Percentiles rank a stretch among this genome's conserved stretches.
Conservation (phyloP, 345 rosid species). For the Eucalyptus tenuipes region DNA sequence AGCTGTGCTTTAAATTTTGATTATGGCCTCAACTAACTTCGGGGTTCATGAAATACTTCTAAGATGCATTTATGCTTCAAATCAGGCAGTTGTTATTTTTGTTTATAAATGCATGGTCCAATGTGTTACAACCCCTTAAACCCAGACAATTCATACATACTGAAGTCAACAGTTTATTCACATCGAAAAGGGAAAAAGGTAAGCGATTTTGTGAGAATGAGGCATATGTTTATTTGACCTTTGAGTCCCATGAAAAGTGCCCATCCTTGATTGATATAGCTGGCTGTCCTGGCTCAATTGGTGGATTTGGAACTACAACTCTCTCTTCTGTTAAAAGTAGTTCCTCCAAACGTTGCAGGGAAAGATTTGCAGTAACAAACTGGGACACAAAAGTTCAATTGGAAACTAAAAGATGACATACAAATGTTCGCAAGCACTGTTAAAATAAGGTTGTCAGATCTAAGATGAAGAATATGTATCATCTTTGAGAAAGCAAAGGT, state of each 20-base stretch:
- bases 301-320: slow-evolving; percentile 59
- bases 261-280: slow-evolving; percentile 79
- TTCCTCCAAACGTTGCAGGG: slow-evolving; percentile 83
- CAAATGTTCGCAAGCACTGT: neutral
- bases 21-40: neutral
- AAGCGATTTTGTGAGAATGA: neutral
- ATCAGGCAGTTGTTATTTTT: neutral
- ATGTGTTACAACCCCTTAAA: neutral
- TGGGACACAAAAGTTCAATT: slow-evolving; percentile 9
- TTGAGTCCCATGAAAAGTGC: slow-evolving; percentile 76
- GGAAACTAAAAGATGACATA: neutral
- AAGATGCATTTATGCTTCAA: neutral
- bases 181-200: neutral
- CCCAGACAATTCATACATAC: neutral
- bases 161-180: neutral
- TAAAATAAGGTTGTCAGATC: neutral
- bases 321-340: slow-evolving; percentile 85
- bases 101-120: neutral
- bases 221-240: slow-evolving; percentile 26
- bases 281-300: slow-evolving; percentile 59
- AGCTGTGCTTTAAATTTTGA: neutral
- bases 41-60: neutral
- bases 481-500: neutral
- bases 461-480: neutral
- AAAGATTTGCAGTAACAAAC: slow-evolving; percentile 87